Percentiles rank a stretch among this genome's conserved stretches.
These are phyloP conservation scores for Pichia paraexigua DNA, from an alignment of 805 yeast genomes.

Conservation along the genomic window DNA sequence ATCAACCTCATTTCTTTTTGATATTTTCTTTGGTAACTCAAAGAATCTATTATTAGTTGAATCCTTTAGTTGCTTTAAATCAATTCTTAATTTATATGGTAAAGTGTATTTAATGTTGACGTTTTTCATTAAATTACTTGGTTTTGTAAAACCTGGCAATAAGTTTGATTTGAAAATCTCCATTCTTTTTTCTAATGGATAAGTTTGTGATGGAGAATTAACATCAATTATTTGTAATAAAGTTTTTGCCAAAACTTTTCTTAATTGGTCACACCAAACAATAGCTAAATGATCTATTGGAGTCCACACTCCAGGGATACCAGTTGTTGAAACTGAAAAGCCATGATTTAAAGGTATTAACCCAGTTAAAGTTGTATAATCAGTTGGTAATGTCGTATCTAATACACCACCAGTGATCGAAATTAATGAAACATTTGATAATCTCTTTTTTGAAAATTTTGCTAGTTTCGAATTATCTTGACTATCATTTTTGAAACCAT, in stretches of 20 bases:
- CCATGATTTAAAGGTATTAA: slow-evolving; percentile 71
- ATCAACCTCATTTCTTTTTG: slow-evolving; percentile 10
- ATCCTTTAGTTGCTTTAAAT: slow-evolving; percentile 26
- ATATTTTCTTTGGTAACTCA: slow-evolving; percentile 19
- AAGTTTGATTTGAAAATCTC: slow-evolving; percentile 37
- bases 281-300: slow-evolving; percentile 91
- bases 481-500: slow-evolving; percentile 35
- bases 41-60: slow-evolving; percentile 25
- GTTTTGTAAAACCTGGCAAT: slow-evolving; percentile 49
- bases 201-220: slow-evolving; percentile 41
- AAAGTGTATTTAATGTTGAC: slow-evolving; percentile 24
- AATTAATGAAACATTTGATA: slow-evolving; percentile 55
- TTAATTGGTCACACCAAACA: slow-evolving; percentile 91
- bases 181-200: slow-evolving; percentile 51
- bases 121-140: slow-evolving; percentile 14
- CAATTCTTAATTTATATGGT: slow-evolving; percentile 24
- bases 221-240: slow-evolving; percentile 55
- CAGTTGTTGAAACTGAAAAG: slow-evolving; percentile 73
- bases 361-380: slow-evolving; percentile 69
- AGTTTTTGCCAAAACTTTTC: slow-evolving; percentile 52
- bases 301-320: slow-evolving; percentile 88
- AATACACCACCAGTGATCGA: slow-evolving; percentile 86
- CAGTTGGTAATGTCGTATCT: slow-evolving; percentile 82
- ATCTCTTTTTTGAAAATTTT: slow-evolving; percentile 36
- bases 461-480: slow-evolving; percentile 9